Percentiles rank a stretch among this genome's conserved stretches.
Evolutionary conservation across 2,329 filamentous ascomycete species (phyloP).

Genomic region (Penicillium vulpinum): DNA sequence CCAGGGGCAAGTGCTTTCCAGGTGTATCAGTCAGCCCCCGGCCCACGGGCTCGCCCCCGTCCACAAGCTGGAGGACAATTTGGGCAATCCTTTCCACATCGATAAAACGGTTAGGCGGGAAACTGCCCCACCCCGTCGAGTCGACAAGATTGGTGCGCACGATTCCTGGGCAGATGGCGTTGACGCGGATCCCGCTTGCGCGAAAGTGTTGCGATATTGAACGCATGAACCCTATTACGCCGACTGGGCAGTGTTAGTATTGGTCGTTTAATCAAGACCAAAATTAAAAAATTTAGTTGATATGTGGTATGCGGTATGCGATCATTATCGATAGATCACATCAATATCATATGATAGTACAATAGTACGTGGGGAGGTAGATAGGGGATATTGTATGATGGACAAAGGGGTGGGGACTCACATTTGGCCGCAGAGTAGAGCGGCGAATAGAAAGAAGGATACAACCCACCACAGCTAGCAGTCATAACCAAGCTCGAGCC

Average conservation of each 20-base stretch:
- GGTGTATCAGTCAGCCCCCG: conserved; percentile 14
- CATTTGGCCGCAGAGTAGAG: conserved; percentile 45
- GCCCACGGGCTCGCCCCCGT: conserved; percentile 11
- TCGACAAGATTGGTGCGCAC: conserved; percentile 31
- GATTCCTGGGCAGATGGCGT: conserved; percentile 28
- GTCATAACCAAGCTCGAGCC: conserved; percentile 39
- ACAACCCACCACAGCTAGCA: conserved; percentile 40
- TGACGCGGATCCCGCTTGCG: conserved; percentile 41
- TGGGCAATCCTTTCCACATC: conserved; percentile 14
- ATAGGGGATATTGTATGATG: background rate
- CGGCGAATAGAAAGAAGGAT: conserved; percentile 38
- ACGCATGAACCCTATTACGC: conserved; percentile 43
- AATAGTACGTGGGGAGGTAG: background rate
- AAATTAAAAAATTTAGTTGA: background rate
- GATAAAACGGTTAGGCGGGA: conserved; percentile 17
- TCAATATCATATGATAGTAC: background rate
- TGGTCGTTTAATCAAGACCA: too few relatives aligned
- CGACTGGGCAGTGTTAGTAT: conserved; percentile 19
- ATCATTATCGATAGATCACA: background rate
- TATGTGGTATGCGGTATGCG: background rate
- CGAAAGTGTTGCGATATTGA: conserved; percentile 38
- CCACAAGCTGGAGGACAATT: conserved; percentile 17
- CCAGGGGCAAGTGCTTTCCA: conserved; percentile 9
- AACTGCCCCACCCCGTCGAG: conserved; percentile 17
- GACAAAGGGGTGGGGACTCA: background rate